A percentile compares a stretch with the other conserved stretches of the same genome.
These are phyloP conservation scores for Prunus padus DNA, from an alignment of 306 rosid genomes.

Conservation along the genomic window DNA sequence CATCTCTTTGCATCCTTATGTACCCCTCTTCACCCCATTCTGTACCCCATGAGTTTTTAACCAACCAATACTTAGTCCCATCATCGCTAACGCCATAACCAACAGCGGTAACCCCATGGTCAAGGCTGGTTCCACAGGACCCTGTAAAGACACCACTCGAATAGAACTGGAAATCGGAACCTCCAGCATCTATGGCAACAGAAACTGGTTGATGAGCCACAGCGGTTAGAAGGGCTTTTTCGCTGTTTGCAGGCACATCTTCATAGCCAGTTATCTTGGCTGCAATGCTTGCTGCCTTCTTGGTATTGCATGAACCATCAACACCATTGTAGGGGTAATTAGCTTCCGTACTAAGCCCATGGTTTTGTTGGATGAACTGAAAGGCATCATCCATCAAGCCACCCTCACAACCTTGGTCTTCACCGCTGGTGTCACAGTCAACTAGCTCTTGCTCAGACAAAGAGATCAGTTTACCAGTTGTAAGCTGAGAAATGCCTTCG, in stretches of 20 bases:
- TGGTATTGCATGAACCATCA: constrained; percentile 35
- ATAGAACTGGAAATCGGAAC: constrained; percentile 39
- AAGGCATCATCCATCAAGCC: constrained; percentile 47
- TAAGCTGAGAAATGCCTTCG: constrained; percentile 33
- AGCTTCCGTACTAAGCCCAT: constrained; percentile 32
- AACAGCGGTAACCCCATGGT: constrained; percentile 44
- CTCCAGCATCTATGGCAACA: constrained; percentile 44
- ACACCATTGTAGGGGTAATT: constrained; percentile 28
- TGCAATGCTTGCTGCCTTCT: constrained; percentile 1
- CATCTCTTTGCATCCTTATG: too few species aligned
- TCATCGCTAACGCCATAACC: too few species aligned
- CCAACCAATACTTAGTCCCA: too few species aligned
- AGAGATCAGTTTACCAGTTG: constrained; percentile 33
- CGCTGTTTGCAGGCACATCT: constrained; percentile 40
- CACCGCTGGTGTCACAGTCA: constrained; percentile 44
- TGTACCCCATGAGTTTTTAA: too few species aligned
- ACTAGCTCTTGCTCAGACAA: constrained; percentile 50
- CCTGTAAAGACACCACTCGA: constrained; percentile 42
- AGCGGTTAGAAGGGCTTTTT: constrained; percentile 32
- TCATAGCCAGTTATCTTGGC: constrained; percentile 29
- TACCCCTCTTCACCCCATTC: too few species aligned
- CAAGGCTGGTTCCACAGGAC: constrained; percentile 30
- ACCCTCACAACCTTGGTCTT: constrained; percentile 43
- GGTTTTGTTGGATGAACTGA: constrained; percentile 39
- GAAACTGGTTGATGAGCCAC: constrained; percentile 39